Conservation (phyloP, 495 filamentous ascomycete species). For the Neurospora terricola region DNA sequence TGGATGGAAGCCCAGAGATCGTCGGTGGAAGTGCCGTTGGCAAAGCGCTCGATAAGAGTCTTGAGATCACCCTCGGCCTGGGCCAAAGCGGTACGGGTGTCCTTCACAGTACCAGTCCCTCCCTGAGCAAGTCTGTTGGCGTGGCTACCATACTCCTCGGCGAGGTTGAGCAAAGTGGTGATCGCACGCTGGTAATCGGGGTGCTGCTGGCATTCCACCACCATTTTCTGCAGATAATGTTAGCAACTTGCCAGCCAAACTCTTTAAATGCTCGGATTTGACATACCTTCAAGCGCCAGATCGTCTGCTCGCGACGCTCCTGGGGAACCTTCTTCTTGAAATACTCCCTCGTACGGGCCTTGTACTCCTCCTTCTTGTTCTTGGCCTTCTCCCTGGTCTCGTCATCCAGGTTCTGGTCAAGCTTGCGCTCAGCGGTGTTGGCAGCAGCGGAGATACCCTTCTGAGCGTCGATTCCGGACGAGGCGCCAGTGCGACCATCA, state of each 20-base stretch:
- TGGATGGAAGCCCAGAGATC: slow-evolving; percentile 82
- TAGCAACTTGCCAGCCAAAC: not conserved
- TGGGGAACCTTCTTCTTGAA: slow-evolving; percentile 74
- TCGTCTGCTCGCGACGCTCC: slow-evolving; percentile 86
- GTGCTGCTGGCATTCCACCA: slow-evolving; percentile 90
- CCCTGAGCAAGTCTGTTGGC: slow-evolving; percentile 53
- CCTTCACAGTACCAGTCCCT: slow-evolving; percentile 55
- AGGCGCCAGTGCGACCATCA: slow-evolving; percentile 19
- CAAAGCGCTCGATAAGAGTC: slow-evolving; percentile 88
- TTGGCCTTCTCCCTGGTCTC: slow-evolving; percentile 50
- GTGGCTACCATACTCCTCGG: slow-evolving; percentile 78
- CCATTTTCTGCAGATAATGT: slow-evolving; percentile 58
- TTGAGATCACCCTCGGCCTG: slow-evolving; percentile 72
- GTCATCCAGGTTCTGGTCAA: slow-evolving; percentile 45
- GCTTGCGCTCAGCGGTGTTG: slow-evolving; percentile 38
- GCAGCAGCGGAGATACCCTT: slow-evolving; percentile 39
- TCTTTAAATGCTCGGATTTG: too few relatives aligned
- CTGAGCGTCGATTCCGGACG: slow-evolving; percentile 44
- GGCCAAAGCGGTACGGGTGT: slow-evolving; percentile 53
- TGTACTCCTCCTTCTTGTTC: slow-evolving; percentile 32
- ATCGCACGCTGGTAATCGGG: slow-evolving; percentile 86
- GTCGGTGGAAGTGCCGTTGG: slow-evolving; percentile 82
- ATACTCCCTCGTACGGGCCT: slow-evolving; percentile 59
- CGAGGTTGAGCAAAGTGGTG: slow-evolving; percentile 70
- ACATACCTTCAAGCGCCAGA: slow-evolving; percentile 72